A percentile compares a stretch with the other conserved stretches of the same genome.
Conservation (phyloP, 2,329 filamentous ascomycete genomes). For the Hypoxylon sp. region DNA sequence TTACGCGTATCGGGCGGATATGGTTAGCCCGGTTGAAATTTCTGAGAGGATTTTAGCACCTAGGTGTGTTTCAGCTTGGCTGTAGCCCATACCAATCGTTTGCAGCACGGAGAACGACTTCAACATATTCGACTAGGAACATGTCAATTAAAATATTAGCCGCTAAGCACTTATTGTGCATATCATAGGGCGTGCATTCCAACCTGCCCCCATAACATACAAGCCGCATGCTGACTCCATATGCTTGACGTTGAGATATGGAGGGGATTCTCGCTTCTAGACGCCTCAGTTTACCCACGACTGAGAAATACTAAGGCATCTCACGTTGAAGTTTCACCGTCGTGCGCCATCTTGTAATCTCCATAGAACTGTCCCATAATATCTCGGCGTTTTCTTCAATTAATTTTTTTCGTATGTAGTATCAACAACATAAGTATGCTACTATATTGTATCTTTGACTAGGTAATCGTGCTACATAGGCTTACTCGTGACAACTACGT, state of each 20-base stretch:
- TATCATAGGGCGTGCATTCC: neutral
- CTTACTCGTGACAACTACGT: neutral
- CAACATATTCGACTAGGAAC: neutral
- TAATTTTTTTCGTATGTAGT: neutral
- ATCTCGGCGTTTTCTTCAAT: neutral
- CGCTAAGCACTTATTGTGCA: neutral
- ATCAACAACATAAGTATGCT: neutral
- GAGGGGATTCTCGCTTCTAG: neutral
- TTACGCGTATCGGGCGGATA: conserved; percentile 8
- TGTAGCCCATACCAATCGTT: neutral
- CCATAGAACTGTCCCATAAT: neutral
- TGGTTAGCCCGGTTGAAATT: neutral
- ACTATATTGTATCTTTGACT: conserved; percentile 2
- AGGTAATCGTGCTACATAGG: neutral
- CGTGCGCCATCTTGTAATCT: neutral
- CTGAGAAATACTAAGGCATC: neutral
- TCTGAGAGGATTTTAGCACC: neutral
- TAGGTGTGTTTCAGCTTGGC: neutral
- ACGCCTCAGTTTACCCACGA: neutral
- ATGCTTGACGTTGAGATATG: neutral
- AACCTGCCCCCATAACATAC: neutral
- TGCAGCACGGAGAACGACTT: neutral
- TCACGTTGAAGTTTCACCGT: neutral
- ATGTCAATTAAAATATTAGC: too few species aligned
- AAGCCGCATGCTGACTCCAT: neutral